These are phyloP conservation scores for Lasiodiplodia hormozganensis DNA, from an alignment of 2,329 filamentous ascomycete genomes.

Conservation along the genomic window DNA sequence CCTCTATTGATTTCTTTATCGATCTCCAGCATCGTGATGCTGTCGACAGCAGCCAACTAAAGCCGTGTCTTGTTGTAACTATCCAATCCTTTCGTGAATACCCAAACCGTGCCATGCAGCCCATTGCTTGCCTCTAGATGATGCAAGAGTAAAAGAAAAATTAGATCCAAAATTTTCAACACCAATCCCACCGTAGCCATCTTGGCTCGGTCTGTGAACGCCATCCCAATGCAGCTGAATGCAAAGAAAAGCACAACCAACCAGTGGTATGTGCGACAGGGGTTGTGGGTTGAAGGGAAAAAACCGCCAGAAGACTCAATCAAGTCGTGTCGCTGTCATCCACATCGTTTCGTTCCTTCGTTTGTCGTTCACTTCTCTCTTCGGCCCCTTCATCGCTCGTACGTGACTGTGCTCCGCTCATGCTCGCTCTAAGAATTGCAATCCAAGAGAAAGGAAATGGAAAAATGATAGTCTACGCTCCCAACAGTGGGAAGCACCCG, in stretches of 20 bases:
- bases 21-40: slow-evolving; percentile 9
- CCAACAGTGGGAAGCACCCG: not conserved
- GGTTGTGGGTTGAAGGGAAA: not conserved
- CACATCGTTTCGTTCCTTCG: slow-evolving; percentile 23
- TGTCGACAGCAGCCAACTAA: not conserved
- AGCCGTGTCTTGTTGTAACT: not conserved
- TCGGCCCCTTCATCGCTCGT: slow-evolving; percentile 11
- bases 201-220: slow-evolving; percentile 7
- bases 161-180: slow-evolving; percentile 6
- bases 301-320: slow-evolving; percentile 11
- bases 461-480: not conserved
- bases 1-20: slow-evolving; percentile 1
- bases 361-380: slow-evolving; percentile 1
- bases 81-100: not conserved
- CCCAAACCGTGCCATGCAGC: slow-evolving; percentile 12
- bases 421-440: slow-evolving; percentile 24
- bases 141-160: slow-evolving; percentile 15
- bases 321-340: slow-evolving; percentile 21
- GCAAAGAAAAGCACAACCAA: slow-evolving; percentile 25
- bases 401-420: slow-evolving; percentile 9
- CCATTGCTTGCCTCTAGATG: slow-evolving; percentile 12
- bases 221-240: slow-evolving; percentile 20
- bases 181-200: slow-evolving; percentile 12
- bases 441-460: not conserved
- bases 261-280: slow-evolving; percentile 23